phyloP scores from a whole-genome alignment of 139 green algal species.

The Chlorella vulgaris region DNA sequence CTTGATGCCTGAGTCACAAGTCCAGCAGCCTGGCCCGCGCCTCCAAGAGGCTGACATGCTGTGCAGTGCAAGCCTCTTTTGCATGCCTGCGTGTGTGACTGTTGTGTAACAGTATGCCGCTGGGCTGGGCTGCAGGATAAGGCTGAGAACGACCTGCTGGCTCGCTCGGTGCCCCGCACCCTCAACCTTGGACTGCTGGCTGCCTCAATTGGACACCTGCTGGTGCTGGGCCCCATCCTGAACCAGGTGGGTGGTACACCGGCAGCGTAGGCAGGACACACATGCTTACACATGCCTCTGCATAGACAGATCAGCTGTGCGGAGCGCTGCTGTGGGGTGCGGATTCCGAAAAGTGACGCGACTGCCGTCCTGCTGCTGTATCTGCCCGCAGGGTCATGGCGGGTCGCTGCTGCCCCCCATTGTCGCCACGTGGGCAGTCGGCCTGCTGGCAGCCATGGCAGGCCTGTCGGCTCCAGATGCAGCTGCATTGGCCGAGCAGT shows the following conservation, averaged over 20 bases:
- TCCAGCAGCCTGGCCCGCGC: too few species aligned
- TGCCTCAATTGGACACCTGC: constrained; percentile 34
- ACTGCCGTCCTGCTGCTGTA: too few species aligned
- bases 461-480: constrained; percentile 34
- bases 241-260: not conserved
- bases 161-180: constrained; percentile 21
- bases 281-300: too few species aligned
- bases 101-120: too few species aligned
- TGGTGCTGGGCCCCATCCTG: constrained; percentile 30
- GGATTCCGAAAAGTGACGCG: too few species aligned
- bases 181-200: constrained; percentile 40
- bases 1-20: too few species aligned
- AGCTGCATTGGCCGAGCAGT: not conserved
- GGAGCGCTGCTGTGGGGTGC: too few species aligned
- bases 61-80: not conserved
- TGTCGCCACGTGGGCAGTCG: constrained; percentile 15
- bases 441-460: constrained; percentile 30
- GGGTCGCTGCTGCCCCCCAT: constrained; percentile 31
- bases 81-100: not conserved
- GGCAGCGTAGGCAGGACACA: too few species aligned
- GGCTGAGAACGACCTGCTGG: constrained; percentile 35
- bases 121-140: too few species aligned
- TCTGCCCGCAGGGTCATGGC: constrained; percentile 12
- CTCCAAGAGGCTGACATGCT: too few species aligned
- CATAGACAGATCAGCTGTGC: too few species aligned